phyloP scores from a whole-genome alignment of 768 basidiomycete species.

The Mycena chlorophos region DNA sequence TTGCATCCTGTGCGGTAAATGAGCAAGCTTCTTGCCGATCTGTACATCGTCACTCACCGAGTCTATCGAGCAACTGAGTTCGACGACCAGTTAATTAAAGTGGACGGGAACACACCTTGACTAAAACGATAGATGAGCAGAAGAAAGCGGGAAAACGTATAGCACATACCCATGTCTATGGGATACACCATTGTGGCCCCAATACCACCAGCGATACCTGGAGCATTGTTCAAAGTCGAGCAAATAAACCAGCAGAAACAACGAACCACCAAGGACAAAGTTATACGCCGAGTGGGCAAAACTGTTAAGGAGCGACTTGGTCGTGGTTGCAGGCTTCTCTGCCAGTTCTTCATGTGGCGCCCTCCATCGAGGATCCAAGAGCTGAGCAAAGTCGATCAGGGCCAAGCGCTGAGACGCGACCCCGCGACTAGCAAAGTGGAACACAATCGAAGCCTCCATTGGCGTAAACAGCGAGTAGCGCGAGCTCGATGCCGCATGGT shows the following conservation, averaged over 20 bases:
- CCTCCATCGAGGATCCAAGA: constrained; percentile 88
- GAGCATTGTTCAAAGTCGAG: constrained; percentile 20
- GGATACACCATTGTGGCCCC: constrained; percentile 99
- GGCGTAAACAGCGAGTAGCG: constrained; percentile 96
- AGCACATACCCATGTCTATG: constrained; percentile 80
- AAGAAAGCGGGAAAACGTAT: not conserved
- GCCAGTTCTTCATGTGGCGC: constrained; percentile 61
- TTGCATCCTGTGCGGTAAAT: constrained; percentile 68
- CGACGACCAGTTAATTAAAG: constrained; percentile 3
- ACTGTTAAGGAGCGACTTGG: constrained; percentile 50
- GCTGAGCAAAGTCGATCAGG: constrained; percentile 86
- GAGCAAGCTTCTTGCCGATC: not conserved
- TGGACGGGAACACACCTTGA: constrained; percentile 59
- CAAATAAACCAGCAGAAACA: not conserved
- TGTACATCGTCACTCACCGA: constrained; percentile 42
- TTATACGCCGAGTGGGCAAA: constrained; percentile 77
- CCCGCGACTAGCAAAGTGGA: constrained; percentile 94
- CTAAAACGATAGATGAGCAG: constrained; percentile 37
- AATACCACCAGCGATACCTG: constrained; percentile 87
- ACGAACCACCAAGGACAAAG: constrained; percentile 80
- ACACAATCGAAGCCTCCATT: constrained; percentile 97
- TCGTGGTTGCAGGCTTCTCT: constrained; percentile 27
- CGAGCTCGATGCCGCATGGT: constrained; percentile 81
- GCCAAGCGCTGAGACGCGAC: constrained; percentile 68
- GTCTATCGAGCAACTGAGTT: constrained; percentile 43